Conservation (phyloP, 176 grass and related monocot genomes). For the Phyllostachys edulis region DNA sequence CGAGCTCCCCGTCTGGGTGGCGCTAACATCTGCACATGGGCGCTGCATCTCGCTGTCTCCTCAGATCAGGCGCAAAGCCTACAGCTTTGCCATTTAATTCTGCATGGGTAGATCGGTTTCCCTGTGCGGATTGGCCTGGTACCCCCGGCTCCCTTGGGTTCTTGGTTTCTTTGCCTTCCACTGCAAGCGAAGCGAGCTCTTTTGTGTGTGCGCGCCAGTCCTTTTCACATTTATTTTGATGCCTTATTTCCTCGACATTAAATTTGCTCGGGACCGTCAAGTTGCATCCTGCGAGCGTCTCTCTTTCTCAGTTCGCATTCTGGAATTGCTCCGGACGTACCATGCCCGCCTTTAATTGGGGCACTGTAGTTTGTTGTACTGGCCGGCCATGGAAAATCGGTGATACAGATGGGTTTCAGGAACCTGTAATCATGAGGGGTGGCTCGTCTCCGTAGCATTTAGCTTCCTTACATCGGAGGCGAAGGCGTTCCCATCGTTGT, state of each 20-base stretch:
- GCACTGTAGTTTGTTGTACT: slow-evolving; percentile 3
- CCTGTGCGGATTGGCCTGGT: background rate
- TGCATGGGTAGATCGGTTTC: slow-evolving; percentile 33
- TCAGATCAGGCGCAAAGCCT: slow-evolving; percentile 27
- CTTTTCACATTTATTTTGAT: slow-evolving; percentile 36
- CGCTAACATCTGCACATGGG: background rate
- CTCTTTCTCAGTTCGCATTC: background rate
- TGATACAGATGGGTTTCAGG: slow-evolving; percentile 4
- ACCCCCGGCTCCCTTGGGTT: background rate
- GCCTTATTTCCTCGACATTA: slow-evolving; percentile 21
- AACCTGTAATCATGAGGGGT: slow-evolving; percentile 23
- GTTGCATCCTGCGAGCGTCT: background rate
- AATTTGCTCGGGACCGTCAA: slow-evolving; percentile 40
- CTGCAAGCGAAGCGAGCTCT: background rate
- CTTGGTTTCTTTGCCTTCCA: slow-evolving; percentile 22
- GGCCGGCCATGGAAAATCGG: background rate
- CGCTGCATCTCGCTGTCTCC: background rate
- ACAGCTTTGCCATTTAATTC: slow-evolving; percentile 27
- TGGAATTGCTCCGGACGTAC: background rate
- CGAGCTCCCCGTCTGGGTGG: background rate
- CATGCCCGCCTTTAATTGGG: background rate
- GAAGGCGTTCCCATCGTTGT: background rate
- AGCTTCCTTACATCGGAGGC: background rate
- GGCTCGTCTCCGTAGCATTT: background rate
- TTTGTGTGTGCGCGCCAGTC: background rate